Evolutionary conservation across 1,284 basidiomycete genomes (phyloP), one percentile per base, ranked within the genome.

Genomic region (Boletus mariae): DNA sequence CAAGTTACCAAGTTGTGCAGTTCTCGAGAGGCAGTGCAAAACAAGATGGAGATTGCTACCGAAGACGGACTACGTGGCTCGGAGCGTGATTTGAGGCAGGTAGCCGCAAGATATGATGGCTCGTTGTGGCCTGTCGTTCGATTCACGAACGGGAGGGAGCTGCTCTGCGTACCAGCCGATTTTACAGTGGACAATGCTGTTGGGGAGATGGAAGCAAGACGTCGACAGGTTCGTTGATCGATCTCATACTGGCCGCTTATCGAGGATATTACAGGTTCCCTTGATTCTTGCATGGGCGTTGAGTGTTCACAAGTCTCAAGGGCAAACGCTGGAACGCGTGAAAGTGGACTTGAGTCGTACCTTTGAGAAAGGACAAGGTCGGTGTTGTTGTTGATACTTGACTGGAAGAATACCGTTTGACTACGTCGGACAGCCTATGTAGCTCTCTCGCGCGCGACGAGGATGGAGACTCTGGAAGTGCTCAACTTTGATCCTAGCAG

Each of bases 371-470:
- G 92, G 92, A 20, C 84, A 87, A 79, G 82, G 84, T 83, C 41
- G 44, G 66, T 45, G 25, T 34, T 40, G 12, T 44, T 44, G 12
- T 8, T 23, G 26, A 25, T n/a, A 31, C 11, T 34, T 45, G 31
- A 35, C 47, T 2, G n/a, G 40, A 15, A 52, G 32, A 38, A 25
- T 20, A 43, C 15, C 51, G 13, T 35, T 25, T 50, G 35, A 56
- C 26, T 20, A 28, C 46, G 72, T 71, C 73, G 77, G 35, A 37
- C 35, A 83, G 92, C 92, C 3, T 98, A 98, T 67, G 94, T 97
- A 41, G 95, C 95, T 0, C 79, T 98, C 15, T 95, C 93, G 9
- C 87, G 95, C 44, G 95, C 95, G 5, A 97, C 92, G 0, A 85
- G 79, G 13, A 77, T 97, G 62, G 84, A 89, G 31, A 83, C 87